A percentile compares a stretch with the other conserved stretches of the same genome.
These are phyloP conservation scores for Metschnikowia arizonensis DNA, from an alignment of 805 yeast species.

Conservation along the genomic window DNA sequence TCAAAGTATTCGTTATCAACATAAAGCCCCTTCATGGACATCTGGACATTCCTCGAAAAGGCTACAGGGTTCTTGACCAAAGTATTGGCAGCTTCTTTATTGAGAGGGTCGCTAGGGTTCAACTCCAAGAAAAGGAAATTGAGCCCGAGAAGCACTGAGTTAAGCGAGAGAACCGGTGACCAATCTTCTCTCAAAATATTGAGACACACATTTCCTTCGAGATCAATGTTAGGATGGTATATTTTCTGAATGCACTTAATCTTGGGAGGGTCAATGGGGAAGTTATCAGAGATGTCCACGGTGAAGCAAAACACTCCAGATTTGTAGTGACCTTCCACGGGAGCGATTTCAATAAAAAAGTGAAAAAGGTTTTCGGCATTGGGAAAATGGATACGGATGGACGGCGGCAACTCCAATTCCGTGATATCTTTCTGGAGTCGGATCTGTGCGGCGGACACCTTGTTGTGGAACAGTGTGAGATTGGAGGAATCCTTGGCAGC, in stretches of 20 bases:
- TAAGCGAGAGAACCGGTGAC: conserved; percentile 87
- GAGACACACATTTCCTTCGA: conserved; percentile 85
- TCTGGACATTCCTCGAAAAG: conserved; percentile 55
- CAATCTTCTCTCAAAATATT: conserved; percentile 93
- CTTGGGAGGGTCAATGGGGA: conserved; percentile 92
- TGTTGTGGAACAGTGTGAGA: conserved; percentile 11
- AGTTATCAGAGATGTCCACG: conserved; percentile 63
- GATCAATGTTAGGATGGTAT: conserved; percentile 91
- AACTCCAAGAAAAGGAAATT: conserved; percentile 86
- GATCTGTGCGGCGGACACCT: conserved; percentile 57
- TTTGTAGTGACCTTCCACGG: conserved; percentile 69
- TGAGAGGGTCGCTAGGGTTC: conserved; percentile 86
- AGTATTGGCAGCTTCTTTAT: conserved; percentile 77
- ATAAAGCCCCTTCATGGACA: conserved; percentile 69
- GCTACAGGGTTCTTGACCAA: conserved; percentile 32
- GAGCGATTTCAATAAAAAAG: conserved; percentile 54
- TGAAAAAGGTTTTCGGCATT: conserved; percentile 56
- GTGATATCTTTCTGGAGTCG: conserved; percentile 73
- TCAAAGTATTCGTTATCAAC: conserved; percentile 62
- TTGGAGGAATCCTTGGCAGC: conserved; percentile 6
- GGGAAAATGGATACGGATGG: conserved; percentile 49
- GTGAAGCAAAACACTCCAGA: conserved; percentile 68
- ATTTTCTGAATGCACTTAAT: conserved; percentile 67
- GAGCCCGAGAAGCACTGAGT: conserved; percentile 78
- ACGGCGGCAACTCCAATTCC: conserved; percentile 60